Evolutionary conservation across 495 filamentous ascomycete species (phyloP).

Genomic region (Xylaria palmicola): DNA sequence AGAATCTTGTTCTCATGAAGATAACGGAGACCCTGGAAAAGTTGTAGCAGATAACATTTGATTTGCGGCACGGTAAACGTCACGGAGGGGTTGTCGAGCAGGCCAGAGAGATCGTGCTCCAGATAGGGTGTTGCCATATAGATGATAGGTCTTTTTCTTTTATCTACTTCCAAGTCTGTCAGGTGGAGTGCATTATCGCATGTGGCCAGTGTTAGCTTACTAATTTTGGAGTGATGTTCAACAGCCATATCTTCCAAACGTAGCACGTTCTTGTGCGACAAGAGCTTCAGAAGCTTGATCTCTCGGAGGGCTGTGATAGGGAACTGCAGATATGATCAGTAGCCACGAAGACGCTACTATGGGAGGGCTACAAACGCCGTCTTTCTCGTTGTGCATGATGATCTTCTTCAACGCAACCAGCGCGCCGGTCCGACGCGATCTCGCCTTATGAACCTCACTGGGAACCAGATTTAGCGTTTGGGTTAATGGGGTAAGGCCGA

Average conservation of each 20-base stretch:
- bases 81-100: conserved; percentile 91
- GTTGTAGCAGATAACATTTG: conserved; percentile 96
- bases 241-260: conserved; percentile 94
- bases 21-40: conserved; percentile 86
- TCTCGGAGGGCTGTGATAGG: conserved; percentile 79
- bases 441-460: conserved; percentile 90
- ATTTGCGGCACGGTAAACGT: conserved; percentile 85
- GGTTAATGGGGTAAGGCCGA: not conserved
- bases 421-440: conserved; percentile 66
- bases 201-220: conserved; percentile 36
- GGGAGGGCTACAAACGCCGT: conserved; percentile 57
- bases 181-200: not conserved
- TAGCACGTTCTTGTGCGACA: conserved; percentile 86
- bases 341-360: not conserved
- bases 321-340: conserved; percentile 46
- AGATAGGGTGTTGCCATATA: conserved; percentile 99
- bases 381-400: conserved; percentile 82
- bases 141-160: conserved; percentile 80
- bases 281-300: conserved; percentile 93
- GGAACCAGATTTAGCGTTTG: conserved; percentile 16
- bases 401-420: conserved; percentile 94
- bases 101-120: conserved; percentile 95
- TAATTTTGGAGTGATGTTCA: conserved; percentile 67
- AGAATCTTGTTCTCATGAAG: conserved; percentile 87
- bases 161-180: conserved; percentile 54